These are phyloP conservation scores for Fusarium buharicum DNA, from an alignment of 2,329 filamentous ascomycete genomes.

Conservation along the genomic window DNA sequence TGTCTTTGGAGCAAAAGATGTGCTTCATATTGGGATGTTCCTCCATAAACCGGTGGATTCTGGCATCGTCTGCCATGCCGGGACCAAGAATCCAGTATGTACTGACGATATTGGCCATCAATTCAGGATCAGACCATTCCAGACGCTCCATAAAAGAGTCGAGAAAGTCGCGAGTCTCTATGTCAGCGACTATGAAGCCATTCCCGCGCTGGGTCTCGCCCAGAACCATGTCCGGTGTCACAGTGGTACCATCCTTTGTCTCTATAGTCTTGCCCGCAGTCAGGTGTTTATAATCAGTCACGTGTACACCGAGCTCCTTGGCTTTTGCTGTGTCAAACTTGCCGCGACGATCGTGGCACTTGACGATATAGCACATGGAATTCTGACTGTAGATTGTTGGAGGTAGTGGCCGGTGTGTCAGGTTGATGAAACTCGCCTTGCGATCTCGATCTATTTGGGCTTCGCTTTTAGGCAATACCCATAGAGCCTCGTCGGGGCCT, in stretches of 20 bases:
- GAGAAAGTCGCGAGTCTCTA: slow-evolving; percentile 78
- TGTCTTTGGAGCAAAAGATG: slow-evolving; percentile 78
- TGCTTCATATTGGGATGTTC: slow-evolving; percentile 73
- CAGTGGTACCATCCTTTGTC: slow-evolving; percentile 70
- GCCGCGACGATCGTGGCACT: slow-evolving; percentile 78
- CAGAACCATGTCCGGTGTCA: slow-evolving; percentile 90
- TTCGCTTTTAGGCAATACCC: slow-evolving; percentile 43
- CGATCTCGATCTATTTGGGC: slow-evolving; percentile 16
- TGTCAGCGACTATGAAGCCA: slow-evolving; percentile 82
- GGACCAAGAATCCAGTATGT: slow-evolving; percentile 86
- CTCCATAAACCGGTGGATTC: slow-evolving; percentile 75
- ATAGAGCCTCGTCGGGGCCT: slow-evolving; percentile 43
- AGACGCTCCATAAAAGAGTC: slow-evolving; percentile 73
- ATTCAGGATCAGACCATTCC: slow-evolving; percentile 73
- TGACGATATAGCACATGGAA: slow-evolving; percentile 87
- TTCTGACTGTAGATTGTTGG: slow-evolving; percentile 71
- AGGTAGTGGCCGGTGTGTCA: slow-evolving; percentile 64
- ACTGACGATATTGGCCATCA: slow-evolving; percentile 74
- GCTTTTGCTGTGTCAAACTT: slow-evolving; percentile 79
- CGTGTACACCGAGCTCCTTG: slow-evolving; percentile 69
- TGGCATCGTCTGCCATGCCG: slow-evolving; percentile 70
- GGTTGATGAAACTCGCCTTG: slow-evolving; percentile 18
- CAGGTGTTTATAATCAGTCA: slow-evolving; percentile 67
- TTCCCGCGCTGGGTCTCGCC: slow-evolving; percentile 72
- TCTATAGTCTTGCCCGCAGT: slow-evolving; percentile 71